Evolutionary conservation across 169 alveolate species (phyloP).

Genomic region (Cryptosporidium sp.): DNA sequence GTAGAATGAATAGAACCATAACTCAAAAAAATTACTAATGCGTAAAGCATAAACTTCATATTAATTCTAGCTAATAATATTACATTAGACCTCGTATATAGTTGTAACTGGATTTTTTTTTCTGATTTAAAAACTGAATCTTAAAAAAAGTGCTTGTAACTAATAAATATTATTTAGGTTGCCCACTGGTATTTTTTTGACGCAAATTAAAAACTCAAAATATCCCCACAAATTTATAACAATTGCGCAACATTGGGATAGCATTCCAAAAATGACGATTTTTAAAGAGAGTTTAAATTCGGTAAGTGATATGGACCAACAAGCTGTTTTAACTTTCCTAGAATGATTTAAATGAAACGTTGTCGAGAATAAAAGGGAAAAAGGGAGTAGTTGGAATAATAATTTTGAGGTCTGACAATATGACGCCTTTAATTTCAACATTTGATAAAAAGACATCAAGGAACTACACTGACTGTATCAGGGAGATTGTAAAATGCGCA

Average conservation of each 20-base stretch:
- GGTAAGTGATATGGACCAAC: constrained; percentile 12
- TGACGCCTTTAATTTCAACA: constrained; percentile 53
- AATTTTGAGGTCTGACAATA: constrained; percentile 18
- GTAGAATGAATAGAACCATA: not conserved
- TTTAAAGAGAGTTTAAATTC: constrained; percentile 50
- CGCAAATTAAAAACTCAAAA: not conserved
- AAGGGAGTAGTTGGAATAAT: constrained; percentile 70
- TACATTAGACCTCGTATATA: not conserved
- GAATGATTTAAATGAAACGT: constrained; percentile 28
- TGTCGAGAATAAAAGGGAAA: constrained; percentile 68
- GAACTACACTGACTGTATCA: constrained; percentile 6
- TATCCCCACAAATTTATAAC: constrained; percentile 7
- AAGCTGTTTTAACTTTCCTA: not conserved
- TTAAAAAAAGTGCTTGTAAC: not conserved
- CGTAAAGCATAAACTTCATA: not conserved
- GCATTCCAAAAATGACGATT: constrained; percentile 3
- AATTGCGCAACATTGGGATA: constrained; percentile 28
- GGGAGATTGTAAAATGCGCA: constrained; percentile 36
- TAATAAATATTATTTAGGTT: not conserved
- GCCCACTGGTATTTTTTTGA: not conserved
- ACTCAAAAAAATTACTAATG: not conserved
- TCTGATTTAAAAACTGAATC: not conserved
- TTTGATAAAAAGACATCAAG: constrained; percentile 68
- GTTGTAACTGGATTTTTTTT: not conserved
- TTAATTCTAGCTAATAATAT: not conserved